Evolutionary conservation across 2,329 filamentous ascomycete species (phyloP).

Genomic region (Aspergillus arachidicola): DNA sequence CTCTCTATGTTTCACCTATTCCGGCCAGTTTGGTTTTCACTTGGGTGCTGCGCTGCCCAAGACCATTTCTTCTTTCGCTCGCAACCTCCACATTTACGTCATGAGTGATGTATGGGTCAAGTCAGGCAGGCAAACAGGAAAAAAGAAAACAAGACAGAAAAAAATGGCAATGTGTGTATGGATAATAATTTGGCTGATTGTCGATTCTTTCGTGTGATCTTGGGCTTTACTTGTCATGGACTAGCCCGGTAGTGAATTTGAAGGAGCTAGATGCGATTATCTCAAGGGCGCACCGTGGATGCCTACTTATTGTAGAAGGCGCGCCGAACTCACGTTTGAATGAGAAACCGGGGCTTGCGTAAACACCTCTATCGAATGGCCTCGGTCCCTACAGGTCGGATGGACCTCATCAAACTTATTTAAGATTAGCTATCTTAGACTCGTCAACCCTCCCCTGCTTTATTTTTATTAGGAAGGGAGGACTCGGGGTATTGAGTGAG

Average conservation of each 20-base stretch:
- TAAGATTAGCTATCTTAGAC: not conserved
- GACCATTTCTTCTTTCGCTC: not conserved
- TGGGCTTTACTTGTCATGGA: not conserved
- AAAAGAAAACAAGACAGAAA: not conserved
- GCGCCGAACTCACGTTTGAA: not conserved
- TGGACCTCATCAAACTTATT: not conserved
- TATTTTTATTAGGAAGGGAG: not conserved
- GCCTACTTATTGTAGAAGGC: not conserved
- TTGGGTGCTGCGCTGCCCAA: not conserved
- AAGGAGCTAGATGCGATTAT: not conserved
- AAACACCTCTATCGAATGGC: not conserved
- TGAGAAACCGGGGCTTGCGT: not conserved
- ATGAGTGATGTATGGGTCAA: slow-evolving; percentile 3
- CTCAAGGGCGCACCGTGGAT: not conserved
- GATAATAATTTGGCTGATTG: not conserved
- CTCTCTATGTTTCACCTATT: slow-evolving; percentile 15
- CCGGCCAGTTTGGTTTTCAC: slow-evolving; percentile 9
- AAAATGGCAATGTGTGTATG: not conserved
- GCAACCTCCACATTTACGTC: not conserved
- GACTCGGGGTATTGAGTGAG: not conserved
- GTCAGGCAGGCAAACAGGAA: not conserved
- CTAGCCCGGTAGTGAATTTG: slow-evolving; percentile 3
- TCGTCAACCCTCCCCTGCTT: not conserved
- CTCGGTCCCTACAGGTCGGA: not conserved
- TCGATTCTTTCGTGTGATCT: not conserved